A percentile compares a stretch with the other conserved stretches of the same genome.
These are phyloP conservation scores for Micractinium conductrix DNA, from an alignment of 139 green algal species.

Conservation along the genomic window DNA sequence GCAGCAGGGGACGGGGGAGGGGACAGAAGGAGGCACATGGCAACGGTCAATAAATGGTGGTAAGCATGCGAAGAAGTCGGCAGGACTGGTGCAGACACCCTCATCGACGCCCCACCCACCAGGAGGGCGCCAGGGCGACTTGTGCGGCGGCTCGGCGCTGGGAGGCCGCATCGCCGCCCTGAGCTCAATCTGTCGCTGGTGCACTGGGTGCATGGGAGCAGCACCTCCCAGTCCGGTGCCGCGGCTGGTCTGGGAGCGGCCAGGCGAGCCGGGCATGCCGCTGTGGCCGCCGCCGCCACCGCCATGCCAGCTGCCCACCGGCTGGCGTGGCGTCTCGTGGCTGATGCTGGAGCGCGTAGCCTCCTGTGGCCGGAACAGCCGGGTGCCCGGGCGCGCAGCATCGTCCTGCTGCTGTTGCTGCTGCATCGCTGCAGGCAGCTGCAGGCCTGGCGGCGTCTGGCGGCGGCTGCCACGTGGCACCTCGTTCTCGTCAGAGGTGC, in stretches of 20 bases:
- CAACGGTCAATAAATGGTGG: background rate
- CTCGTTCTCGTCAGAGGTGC: constrained; percentile 2
- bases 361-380: constrained; percentile 31
- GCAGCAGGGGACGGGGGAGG: background rate
- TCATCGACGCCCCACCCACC: background rate
- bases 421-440: background rate
- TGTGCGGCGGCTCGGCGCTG: constrained; percentile 1
- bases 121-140: constrained; percentile 47
- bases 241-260: constrained; percentile 4
- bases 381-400: background rate
- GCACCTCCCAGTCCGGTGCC: background rate
- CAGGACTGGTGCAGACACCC: too few relatives aligned
- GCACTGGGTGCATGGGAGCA: constrained; percentile 14
- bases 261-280: constrained; percentile 3
- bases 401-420: background rate
- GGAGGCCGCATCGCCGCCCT: constrained; percentile 27
- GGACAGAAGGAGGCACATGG: background rate
- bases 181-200: constrained; percentile 47
- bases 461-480: background rate
- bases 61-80: background rate
- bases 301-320: background rate
- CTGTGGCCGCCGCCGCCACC: background rate
- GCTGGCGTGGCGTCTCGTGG: constrained; percentile 7
- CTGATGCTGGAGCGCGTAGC: background rate
- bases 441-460: background rate